Conservation (phyloP, 179 eudicot genomes). For the Silene coronaria region DNA sequence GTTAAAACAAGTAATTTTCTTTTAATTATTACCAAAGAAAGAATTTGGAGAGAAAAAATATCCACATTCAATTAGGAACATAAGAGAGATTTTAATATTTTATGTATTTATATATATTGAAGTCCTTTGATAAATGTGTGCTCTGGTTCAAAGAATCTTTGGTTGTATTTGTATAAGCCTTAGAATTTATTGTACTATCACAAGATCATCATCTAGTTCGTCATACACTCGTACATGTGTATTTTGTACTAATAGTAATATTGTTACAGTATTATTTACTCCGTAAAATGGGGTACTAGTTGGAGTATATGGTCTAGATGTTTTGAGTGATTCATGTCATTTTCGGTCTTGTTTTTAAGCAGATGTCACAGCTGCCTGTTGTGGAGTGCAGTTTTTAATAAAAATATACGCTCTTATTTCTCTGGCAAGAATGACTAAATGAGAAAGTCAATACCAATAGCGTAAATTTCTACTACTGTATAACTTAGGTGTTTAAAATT, state of each 20-base stretch:
- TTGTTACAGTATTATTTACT: not conserved
- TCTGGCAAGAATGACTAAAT: conserved; percentile 7
- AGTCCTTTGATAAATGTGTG: conserved; percentile 15
- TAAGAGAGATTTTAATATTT: conserved; percentile 28
- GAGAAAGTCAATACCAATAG: conserved; percentile 14
- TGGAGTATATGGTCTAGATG: not conserved
- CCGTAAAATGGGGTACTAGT: not conserved
- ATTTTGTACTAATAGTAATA: conserved; percentile 5
- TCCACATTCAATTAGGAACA: conserved; percentile 27
- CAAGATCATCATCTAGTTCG: not conserved
- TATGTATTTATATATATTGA: not conserved
- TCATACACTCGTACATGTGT: not conserved
- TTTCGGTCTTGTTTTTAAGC: conserved; percentile 4
- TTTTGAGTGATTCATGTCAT: conserved; percentile 5
- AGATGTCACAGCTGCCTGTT: conserved; percentile 14
- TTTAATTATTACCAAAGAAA: conserved; percentile 12
- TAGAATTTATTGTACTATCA: conserved; percentile 18
- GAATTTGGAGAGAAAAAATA: not conserved
- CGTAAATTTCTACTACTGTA: not conserved
- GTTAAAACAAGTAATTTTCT: not conserved
- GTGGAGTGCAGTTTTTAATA: conserved; percentile 12
- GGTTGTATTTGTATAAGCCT: conserved; percentile 19
- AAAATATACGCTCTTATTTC: not conserved
- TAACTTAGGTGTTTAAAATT: not conserved
- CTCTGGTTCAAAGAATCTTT: conserved; percentile 9